Evolutionary conservation across 805 yeast genomes (phyloP), one percentile per base, ranked within the genome.

Genomic region (Wickerhamomyces xylosicus): DNA sequence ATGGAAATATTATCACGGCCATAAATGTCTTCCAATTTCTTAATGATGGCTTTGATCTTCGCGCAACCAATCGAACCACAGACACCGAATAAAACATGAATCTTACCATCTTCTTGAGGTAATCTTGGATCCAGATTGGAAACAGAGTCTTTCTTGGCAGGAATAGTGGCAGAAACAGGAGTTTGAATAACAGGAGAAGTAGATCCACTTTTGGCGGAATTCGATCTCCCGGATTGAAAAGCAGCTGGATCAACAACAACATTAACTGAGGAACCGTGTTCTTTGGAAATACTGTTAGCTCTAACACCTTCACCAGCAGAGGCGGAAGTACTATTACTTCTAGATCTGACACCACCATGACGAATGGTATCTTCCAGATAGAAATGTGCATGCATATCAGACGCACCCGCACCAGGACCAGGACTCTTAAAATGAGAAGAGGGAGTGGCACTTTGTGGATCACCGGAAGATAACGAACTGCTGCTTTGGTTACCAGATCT

Each of bases 31-130:
- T 82, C 85, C 36, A 87, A 64, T 60, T 85, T 86, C 55, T 80
- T 81, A 42, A 87, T 79, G 39, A 89, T 83, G 46, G 73, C 51
- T 21, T 87, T 85, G 36, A 87, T 77, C 58, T 87, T 85, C 43
- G 79, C 73, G 3, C 90, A 79, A 18, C 94, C 90, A 20, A 85
- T 79, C 4, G 92, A 79, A 3, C 97, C 97, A 22, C 95, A 85
- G 28, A 87, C 87, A 11, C 92, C 96, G 42, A 87, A 65, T 42
- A 87, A 64, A 31, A 87, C 78, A 61, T 87, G 97, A 43, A 85
- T 69, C 56, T 86, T 87, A 11, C 86, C 90, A 59, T 87, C 97
- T 55, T 86, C 94, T 57, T 81, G 74, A 3, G 82, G 81, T 43
- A 78, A 59, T 10, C 81, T 66, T 3, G 80, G 75, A 51, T 82